A percentile compares a stretch with the other conserved stretches of the same genome.
Conservation (phyloP, 306 rosid species). For the Castanospermum australe region DNA sequence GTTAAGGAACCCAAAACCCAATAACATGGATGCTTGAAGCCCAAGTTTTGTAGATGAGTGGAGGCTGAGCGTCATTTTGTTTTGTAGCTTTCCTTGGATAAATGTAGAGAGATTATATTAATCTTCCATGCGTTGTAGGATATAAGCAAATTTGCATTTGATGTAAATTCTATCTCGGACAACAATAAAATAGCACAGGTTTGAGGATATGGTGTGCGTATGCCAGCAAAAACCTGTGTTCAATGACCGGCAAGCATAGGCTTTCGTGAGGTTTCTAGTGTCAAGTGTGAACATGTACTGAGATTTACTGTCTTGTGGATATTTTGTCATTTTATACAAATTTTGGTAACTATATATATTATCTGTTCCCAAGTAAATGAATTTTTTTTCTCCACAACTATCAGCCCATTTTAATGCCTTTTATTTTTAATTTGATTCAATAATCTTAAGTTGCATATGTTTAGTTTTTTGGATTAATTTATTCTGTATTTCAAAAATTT, state of each 20-base stretch:
- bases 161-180: conserved; percentile 17
- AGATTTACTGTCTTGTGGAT: conserved; percentile 27
- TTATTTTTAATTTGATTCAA: background rate
- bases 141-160: conserved; percentile 31
- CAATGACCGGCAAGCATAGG: conserved; percentile 11
- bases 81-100: conserved; percentile 34
- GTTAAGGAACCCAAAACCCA: background rate
- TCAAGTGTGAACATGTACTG: conserved; percentile 10
- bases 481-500: too few species aligned
- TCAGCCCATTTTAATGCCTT: too few species aligned
- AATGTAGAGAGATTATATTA: background rate
- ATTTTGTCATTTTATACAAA: background rate
- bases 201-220: conserved; percentile 29
- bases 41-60: conserved; percentile 47
- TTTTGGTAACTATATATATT: background rate
- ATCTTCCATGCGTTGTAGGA: too few species aligned
- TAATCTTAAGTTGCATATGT: background rate
- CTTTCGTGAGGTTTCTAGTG: conserved; percentile 21
- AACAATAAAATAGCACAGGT: conserved; percentile 9
- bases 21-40: conserved; percentile 28
- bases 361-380: background rate
- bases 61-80: conserved; percentile 38
- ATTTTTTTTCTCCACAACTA: too few species aligned
- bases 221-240: conserved; percentile 28
- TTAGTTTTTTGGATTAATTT: too few species aligned